Evolutionary conservation across 192 early-diverging fungal species (phyloP), one percentile per base, ranked within the genome.

Genomic region (Haplosporangium gracile): DNA sequence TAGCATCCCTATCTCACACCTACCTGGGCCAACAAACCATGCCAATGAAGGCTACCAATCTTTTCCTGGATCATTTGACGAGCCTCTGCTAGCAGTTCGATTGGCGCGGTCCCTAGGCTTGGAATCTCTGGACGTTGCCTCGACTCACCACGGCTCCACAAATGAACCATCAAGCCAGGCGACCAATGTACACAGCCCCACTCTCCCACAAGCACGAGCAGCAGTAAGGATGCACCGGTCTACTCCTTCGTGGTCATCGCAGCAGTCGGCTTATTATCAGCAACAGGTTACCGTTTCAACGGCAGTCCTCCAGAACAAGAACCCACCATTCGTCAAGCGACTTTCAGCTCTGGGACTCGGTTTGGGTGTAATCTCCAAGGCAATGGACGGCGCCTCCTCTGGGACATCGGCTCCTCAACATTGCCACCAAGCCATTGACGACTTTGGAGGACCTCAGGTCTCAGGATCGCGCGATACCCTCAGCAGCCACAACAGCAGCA

Each of bases 191-290:
- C 15, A 45, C 5, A 51, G 36, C 49, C 76, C 69, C 42, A 71
- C 22, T 5, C 36, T 42, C 57, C 20, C 42, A 15, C 55, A 51
- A 65, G 55, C 60, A 65, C 60, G 60, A 18, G 39, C 34, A 34
- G 70, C 29, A 45, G 42, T 9, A 45, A 16, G 75, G 36, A 70
- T 24, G 40, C 77, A 79, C 60, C 77, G 74, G 29, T 72, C 82
- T 32, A 85, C 73, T 0, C 68, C 70, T 2, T 85, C 83, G 11
- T 85, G 83, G 83, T 85, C 83, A 10, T 85, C 83, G 2, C 83
- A 85, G 29, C 83, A 85, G 32, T 80, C 83, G 0, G 68, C 73
- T 5, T 85, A 45, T 55, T 76, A 40, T 39, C 83, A 80, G 47
- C 74, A 77, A n/a, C 76, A 65, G 60, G 2, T 32, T 29, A 32